phyloP scores from a whole-genome alignment of 164 flowering plant species.

The Stephania japonica region DNA sequence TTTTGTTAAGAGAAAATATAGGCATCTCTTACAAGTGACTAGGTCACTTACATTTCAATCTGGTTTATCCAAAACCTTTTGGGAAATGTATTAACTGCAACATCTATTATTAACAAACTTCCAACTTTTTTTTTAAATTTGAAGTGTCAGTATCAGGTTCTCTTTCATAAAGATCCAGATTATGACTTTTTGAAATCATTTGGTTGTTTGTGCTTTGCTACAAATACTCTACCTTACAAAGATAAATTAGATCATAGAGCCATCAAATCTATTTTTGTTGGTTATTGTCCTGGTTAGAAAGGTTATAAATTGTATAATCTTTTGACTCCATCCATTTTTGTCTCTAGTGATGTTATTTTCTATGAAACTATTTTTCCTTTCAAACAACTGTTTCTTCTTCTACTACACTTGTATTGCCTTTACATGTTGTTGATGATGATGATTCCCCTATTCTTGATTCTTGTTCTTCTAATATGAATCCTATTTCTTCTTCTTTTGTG shows the following conservation, averaged over 20 bases:
- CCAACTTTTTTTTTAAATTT: neutral
- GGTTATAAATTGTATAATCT: conserved; percentile 1
- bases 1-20: neutral
- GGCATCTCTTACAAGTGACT: neutral
- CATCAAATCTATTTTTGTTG: neutral
- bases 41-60: neutral
- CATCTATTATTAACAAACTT: neutral
- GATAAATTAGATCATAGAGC: neutral
- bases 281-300: neutral
- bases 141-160: neutral
- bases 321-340: neutral
- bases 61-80: neutral
- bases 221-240: neutral
- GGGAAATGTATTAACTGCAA: neutral
- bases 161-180: neutral
- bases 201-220: neutral
- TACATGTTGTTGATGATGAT: neutral
- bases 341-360: neutral
- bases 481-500: too few relatives aligned
- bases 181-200: neutral
- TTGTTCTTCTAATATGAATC: too few relatives aligned
- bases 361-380: neutral
- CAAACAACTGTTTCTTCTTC: neutral
- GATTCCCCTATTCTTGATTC: too few relatives aligned
- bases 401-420: too few relatives aligned